These are phyloP conservation scores for Diaporthe batatas DNA, from an alignment of 2,329 filamentous ascomycete species.

Conservation along the genomic window DNA sequence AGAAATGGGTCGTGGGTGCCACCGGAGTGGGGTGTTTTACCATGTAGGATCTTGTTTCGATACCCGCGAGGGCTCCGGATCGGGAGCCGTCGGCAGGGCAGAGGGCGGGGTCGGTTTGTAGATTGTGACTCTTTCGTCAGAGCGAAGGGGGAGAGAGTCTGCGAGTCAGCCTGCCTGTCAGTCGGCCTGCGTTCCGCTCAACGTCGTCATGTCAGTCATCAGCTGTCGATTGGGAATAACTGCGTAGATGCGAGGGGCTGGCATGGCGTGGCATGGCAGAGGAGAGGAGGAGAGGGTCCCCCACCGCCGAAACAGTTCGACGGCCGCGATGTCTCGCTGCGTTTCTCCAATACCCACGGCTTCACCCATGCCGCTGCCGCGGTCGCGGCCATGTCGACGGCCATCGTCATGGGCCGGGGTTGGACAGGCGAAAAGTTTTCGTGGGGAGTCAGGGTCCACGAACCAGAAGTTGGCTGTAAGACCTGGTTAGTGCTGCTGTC, in stretches of 20 bases:
- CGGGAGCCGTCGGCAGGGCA: constrained; percentile 34
- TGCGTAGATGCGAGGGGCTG: background rate
- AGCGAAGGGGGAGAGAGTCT: background rate
- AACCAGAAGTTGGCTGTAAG: constrained; percentile 15
- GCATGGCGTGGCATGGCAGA: background rate
- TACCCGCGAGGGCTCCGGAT: constrained; percentile 36
- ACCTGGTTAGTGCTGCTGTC: background rate
- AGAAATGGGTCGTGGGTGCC: constrained; percentile 22
- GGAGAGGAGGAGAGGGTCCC: background rate
- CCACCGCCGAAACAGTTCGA: constrained; percentile 26
- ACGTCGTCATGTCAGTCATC: background rate
- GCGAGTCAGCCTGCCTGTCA: constrained; percentile 1
- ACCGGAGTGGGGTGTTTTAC: constrained; percentile 31
- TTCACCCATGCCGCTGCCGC: constrained; percentile 21
- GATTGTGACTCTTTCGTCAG: constrained; percentile 13
- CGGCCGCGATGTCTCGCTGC: constrained; percentile 14
- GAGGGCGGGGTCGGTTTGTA: constrained; percentile 30
- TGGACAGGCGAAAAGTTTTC: constrained; percentile 26
- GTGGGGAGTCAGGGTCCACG: constrained; percentile 15
- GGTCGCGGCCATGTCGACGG: background rate
- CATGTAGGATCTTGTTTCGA: constrained; percentile 37
- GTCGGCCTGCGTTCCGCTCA: background rate
- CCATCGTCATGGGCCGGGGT: constrained; percentile 32
- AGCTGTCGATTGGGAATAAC: background rate
- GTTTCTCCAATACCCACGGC: constrained; percentile 31